phyloP scores from a whole-genome alignment of 345 rosid species.

The Populus deltoides region DNA sequence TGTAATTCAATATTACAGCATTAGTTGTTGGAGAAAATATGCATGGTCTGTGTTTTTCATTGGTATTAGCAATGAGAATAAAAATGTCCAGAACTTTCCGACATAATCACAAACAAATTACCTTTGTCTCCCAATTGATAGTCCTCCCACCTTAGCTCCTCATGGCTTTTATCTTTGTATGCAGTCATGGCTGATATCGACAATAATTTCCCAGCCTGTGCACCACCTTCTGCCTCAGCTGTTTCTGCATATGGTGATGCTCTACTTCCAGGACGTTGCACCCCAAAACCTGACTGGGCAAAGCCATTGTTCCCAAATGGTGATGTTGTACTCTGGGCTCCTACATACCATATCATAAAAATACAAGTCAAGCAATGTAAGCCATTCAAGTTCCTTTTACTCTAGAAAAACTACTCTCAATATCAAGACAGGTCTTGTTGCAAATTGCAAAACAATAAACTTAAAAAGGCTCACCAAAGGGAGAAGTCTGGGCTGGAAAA shows the following conservation, averaged over 20 bases:
- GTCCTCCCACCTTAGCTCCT: conserved; percentile 96
- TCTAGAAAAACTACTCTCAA: background rate
- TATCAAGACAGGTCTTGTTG: background rate
- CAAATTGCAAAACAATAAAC: conserved; percentile 1
- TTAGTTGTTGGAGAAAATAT: background rate
- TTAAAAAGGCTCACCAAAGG: conserved; percentile 49
- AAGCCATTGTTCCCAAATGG: conserved; percentile 62
- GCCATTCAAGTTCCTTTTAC: background rate
- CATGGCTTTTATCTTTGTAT: conserved; percentile 71
- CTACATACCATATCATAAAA: conserved; percentile 34
- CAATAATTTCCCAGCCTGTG: conserved; percentile 68
- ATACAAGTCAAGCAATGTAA: background rate
- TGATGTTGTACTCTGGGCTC: conserved; percentile 60
- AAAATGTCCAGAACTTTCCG: background rate
- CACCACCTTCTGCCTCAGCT: conserved; percentile 53
- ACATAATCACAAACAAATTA: conserved; percentile 11
- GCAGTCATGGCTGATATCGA: conserved; percentile 87
- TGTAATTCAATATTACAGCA: conserved; percentile 29
- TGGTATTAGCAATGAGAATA: background rate
- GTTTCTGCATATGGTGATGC: conserved; percentile 64
- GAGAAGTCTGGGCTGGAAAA: conserved; percentile 68
- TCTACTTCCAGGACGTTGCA: conserved; percentile 79
- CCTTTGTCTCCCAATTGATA: conserved; percentile 98
- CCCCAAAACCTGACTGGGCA: conserved; percentile 71
- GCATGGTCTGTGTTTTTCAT: background rate